A percentile compares a stretch with the other conserved stretches of the same genome.
phyloP scores from a whole-genome alignment of 805 yeast species.

The Kuraishia capsulata region DNA sequence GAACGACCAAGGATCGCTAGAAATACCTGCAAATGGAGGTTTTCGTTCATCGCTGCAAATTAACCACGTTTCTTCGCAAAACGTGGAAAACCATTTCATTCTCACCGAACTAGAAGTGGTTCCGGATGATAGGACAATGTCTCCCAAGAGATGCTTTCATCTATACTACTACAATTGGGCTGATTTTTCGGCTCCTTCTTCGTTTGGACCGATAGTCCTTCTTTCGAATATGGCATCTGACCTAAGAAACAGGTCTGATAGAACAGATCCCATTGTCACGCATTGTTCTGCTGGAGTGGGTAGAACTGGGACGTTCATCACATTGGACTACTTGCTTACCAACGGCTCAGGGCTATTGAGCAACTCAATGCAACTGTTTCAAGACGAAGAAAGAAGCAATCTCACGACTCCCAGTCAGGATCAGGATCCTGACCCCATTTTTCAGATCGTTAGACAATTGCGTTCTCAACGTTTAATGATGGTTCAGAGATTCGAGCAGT shows the following conservation, averaged over 20 bases:
- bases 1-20: conserved; percentile 12
- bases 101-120: conserved; percentile 1
- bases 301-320: conserved; percentile 31
- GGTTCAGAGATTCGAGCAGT: conserved; percentile 48
- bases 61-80: conserved; percentile 5
- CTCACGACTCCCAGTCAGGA: conserved; percentile 1
- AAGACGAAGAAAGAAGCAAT: not conserved
- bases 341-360: not conserved
- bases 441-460: conserved; percentile 31
- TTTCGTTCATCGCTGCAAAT: conserved; percentile 5
- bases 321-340: conserved; percentile 22
- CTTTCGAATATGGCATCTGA: conserved; percentile 10
- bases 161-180: conserved; percentile 34
- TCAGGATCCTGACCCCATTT: conserved; percentile 26
- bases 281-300: conserved; percentile 45
- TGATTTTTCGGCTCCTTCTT: conserved; percentile 30
- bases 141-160: conserved; percentile 24
- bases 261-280: conserved; percentile 13
- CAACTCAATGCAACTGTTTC: too few relatives aligned
- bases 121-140: not conserved
- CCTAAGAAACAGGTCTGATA: conserved; percentile 3
- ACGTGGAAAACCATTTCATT: conserved; percentile 6
- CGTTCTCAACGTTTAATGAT: conserved; percentile 40
- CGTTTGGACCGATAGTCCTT: conserved; percentile 20
- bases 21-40: conserved; percentile 1